phyloP scores from a whole-genome alignment of 2,329 filamentous ascomycete genomes.

The Tricladium varicosporioides region DNA sequence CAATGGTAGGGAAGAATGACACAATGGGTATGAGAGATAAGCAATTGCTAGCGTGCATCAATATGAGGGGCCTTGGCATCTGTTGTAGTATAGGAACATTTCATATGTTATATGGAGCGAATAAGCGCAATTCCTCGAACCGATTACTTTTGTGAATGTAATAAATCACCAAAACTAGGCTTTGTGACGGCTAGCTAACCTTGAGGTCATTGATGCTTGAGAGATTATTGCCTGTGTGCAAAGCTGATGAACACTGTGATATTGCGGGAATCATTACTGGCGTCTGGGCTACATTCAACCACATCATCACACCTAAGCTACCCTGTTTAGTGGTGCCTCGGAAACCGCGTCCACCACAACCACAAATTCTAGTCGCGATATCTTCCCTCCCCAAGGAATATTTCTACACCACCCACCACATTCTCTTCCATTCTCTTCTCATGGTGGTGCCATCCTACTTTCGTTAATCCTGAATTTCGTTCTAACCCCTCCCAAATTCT shows the following conservation, averaged over 20 bases:
- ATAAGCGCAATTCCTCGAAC: background rate
- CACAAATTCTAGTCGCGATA: background rate
- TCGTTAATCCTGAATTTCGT: background rate
- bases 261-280: too few relatives aligned
- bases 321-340: background rate
- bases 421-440: background rate
- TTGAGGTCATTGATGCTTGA: too few relatives aligned
- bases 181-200: too few relatives aligned
- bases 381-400: background rate
- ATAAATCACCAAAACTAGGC: too few relatives aligned
- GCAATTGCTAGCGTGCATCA: background rate
- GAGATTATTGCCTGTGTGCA: too few relatives aligned
- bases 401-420: background rate
- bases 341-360: conserved; percentile 8
- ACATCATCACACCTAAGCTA: too few relatives aligned
- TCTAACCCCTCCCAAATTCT: background rate
- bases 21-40: background rate
- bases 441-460: background rate
- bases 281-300: too few relatives aligned
- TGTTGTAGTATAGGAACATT: conserved; percentile 9
- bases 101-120: background rate
- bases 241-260: too few relatives aligned
- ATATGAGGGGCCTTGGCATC: conserved; percentile 1
- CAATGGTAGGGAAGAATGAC: background rate
- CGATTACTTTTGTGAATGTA: too few relatives aligned